These are phyloP conservation scores for Ceratobasidium sp. DNA, from an alignment of 1,284 basidiomycete species.

Conservation along the genomic window DNA sequence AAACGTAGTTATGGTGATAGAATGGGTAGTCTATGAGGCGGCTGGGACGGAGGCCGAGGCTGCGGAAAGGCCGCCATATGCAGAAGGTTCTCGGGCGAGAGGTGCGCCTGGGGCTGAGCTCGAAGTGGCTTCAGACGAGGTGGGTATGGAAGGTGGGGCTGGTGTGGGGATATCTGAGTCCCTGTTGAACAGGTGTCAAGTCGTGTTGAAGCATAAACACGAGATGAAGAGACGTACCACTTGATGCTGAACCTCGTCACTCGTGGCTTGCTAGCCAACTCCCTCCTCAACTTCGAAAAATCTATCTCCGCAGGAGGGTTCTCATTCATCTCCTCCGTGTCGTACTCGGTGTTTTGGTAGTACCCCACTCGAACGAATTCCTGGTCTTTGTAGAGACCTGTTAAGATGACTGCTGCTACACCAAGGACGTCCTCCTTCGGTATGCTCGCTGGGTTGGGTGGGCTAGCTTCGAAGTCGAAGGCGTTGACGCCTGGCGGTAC, in stretches of 20 bases:
- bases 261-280: constrained; percentile 92
- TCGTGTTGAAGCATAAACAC: constrained; percentile 8
- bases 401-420: constrained; percentile 91
- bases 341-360: constrained; percentile 99
- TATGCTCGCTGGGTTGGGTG: constrained; percentile 80
- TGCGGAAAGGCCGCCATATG: constrained; percentile 56
- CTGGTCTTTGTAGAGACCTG: constrained; percentile 91
- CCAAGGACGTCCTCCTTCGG: constrained; percentile 88
- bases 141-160: constrained; percentile 57
- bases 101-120: constrained; percentile 61
- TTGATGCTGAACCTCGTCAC: constrained; percentile 89
- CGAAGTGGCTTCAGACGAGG: constrained; percentile 59
- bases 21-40: constrained; percentile 57
- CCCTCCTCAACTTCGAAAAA: constrained; percentile 86
- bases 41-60: constrained; percentile 84
- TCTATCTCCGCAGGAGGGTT: constrained; percentile 76
- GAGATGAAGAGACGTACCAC: constrained; percentile 67
- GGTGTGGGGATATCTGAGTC: constrained; percentile 77
- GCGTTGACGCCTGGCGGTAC: constrained; percentile 96
- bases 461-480: constrained; percentile 91
- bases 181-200: constrained; percentile 26
- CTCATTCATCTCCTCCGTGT: constrained; percentile 90
- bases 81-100: constrained; percentile 21
- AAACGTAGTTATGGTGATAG: background rate
- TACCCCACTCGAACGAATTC: constrained; percentile 99